These are phyloP conservation scores for Chytridium lagenaria DNA, from an alignment of 371 early-diverging fungal genomes.

Conservation along the genomic window DNA sequence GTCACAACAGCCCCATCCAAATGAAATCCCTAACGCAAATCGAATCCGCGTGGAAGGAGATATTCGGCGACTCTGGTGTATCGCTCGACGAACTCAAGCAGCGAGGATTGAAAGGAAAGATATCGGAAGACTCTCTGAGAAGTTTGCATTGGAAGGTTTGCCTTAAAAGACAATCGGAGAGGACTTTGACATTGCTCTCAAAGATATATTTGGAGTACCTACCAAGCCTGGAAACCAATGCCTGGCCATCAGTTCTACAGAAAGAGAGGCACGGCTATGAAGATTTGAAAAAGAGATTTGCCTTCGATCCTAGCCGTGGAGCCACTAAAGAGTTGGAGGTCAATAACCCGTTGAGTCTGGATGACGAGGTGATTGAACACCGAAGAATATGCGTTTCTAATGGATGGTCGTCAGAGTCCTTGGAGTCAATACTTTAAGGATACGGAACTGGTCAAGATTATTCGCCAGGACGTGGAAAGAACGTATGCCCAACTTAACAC, in stretches of 20 bases:
- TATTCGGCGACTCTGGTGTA: slow-evolving; percentile 40
- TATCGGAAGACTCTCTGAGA: slow-evolving; percentile 25
- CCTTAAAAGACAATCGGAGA: background rate
- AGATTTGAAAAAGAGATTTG: slow-evolving; percentile 67
- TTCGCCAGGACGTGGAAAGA: slow-evolving; percentile 89
- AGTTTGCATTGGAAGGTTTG: slow-evolving; percentile 51
- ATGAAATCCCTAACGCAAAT: background rate
- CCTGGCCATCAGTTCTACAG: slow-evolving; percentile 65
- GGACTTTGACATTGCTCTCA: background rate
- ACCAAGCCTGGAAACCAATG: slow-evolving; percentile 42
- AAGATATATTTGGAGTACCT: slow-evolving; percentile 47
- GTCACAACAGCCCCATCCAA: no score
- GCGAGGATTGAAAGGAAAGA: slow-evolving; percentile 28
- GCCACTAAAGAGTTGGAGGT: slow-evolving; percentile 59
- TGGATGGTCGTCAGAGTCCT: slow-evolving; percentile 82
- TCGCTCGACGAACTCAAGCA: slow-evolving; percentile 36
- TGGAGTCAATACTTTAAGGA: slow-evolving; percentile 93
- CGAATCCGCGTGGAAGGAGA: slow-evolving; percentile 18
- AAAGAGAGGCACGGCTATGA: slow-evolving; percentile 74
- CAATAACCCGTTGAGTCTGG: slow-evolving; percentile 86
- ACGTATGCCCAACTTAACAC: slow-evolving; percentile 61
- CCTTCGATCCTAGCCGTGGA: slow-evolving; percentile 68
- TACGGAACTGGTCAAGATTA: slow-evolving; percentile 80
- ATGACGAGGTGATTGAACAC: slow-evolving; percentile 66
- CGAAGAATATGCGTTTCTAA: slow-evolving; percentile 1